Percentiles rank a stretch among this genome's conserved stretches.
These are phyloP conservation scores for Lactifluus rugatus DNA, from an alignment of 768 basidiomycete species.

Conservation along the genomic window DNA sequence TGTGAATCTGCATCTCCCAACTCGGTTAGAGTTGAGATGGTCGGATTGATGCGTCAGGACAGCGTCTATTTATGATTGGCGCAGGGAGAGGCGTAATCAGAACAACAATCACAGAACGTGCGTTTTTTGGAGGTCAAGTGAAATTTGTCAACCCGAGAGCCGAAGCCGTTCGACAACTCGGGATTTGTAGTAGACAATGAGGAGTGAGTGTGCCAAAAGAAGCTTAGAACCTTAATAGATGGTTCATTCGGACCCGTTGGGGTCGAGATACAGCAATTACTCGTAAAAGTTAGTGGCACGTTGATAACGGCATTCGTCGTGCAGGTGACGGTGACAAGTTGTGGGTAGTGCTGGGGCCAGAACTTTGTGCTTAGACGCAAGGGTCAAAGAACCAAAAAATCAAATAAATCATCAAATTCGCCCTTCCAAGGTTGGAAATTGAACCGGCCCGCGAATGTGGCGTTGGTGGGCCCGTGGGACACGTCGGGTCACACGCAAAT, in stretches of 20 bases:
- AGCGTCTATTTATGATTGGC: neutral
- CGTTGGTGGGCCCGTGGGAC: neutral
- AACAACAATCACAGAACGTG: neutral
- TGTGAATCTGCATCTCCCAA: neutral
- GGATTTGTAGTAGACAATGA: neutral
- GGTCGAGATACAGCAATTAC: neutral
- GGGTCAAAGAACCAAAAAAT: neutral
- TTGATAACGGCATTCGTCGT: neutral
- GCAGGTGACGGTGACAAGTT: neutral
- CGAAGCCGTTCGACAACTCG: neutral
- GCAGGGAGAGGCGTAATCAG: neutral
- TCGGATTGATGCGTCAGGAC: neutral
- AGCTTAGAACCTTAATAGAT: neutral
- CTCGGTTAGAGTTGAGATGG: neutral
- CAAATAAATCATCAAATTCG: too few relatives aligned
- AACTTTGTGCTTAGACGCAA: neutral
- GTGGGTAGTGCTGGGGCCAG: neutral
- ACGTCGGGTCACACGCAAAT: neutral
- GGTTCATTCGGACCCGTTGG: neutral
- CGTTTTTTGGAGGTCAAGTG: neutral
- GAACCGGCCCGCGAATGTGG: slow-evolving; percentile 1
- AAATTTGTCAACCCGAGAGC: neutral
- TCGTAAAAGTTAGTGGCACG: neutral
- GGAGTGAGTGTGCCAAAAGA: neutral
- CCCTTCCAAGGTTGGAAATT: too few relatives aligned